These are phyloP conservation scores for Davidsoniella eucalypti DNA, from an alignment of 2,329 filamentous ascomycete genomes.

Conservation along the genomic window DNA sequence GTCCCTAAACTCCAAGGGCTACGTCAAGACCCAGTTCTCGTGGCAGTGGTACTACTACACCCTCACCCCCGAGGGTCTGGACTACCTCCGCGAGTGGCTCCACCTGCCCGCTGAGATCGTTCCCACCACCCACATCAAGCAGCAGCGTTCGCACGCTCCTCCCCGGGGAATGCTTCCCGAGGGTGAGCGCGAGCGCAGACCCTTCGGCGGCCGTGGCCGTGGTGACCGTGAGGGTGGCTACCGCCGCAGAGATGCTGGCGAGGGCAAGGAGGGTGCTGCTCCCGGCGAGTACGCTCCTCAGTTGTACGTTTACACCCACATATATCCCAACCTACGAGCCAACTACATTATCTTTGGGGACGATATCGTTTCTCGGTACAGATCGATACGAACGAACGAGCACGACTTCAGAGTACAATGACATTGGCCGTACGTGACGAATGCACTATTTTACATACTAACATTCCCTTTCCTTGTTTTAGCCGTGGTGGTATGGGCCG, in stretches of 20 bases:
- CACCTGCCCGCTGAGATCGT: slow-evolving; percentile 99
- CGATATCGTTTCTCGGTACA: background rate
- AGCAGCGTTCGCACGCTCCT: slow-evolving; percentile 95
- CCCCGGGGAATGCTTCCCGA: slow-evolving; percentile 98
- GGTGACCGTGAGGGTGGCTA: slow-evolving; percentile 77
- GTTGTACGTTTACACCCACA: slow-evolving; percentile 45
- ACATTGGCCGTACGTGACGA: background rate
- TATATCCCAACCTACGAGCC: background rate
- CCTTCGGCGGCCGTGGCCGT: slow-evolving; percentile 68
- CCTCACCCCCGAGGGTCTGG: slow-evolving; percentile 96
- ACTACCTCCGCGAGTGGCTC: slow-evolving; percentile 99
- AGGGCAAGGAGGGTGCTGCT: slow-evolving; percentile 81
- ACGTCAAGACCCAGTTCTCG: slow-evolving; percentile 99
- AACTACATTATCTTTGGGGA: no score
- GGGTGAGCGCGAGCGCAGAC: slow-evolving; percentile 62
- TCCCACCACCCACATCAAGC: slow-evolving; percentile 99
- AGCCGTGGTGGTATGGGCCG: slow-evolving; percentile 80
- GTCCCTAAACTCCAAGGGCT: slow-evolving; percentile 94
- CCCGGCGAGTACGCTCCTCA: slow-evolving; percentile 82
- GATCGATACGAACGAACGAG: no score
- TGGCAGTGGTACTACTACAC: slow-evolving; percentile 99
- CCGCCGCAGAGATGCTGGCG: slow-evolving; percentile 73
- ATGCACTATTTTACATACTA: background rate
- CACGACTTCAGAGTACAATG: background rate
- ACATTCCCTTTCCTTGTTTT: slow-evolving; percentile 13